Evolutionary conservation across 768 basidiomycete species (phyloP).

Genomic region (Russula emetica): DNA sequence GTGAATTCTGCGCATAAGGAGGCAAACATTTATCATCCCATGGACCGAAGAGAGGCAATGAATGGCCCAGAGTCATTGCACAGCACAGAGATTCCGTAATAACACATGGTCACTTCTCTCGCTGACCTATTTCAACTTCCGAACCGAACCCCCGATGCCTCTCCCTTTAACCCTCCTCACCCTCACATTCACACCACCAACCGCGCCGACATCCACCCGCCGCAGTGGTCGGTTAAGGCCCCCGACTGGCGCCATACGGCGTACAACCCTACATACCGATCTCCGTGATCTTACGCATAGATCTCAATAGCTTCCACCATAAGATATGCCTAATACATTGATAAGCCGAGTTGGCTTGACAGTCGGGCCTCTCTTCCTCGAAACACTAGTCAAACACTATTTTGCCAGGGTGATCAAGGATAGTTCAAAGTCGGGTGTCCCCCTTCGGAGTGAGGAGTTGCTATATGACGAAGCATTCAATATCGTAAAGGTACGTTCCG

Average conservation of each 20-base stretch:
- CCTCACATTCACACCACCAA: background rate
- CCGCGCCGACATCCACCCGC: background rate
- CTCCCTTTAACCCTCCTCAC: background rate
- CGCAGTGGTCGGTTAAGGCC: background rate
- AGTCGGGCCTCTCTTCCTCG: conserved; percentile 68
- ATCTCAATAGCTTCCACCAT: background rate
- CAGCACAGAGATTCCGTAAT: no score
- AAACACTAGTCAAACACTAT: conserved; percentile 83
- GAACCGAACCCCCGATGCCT: background rate
- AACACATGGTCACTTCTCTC: no score
- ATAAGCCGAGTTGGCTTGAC: conserved; percentile 58
- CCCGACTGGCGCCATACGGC: background rate
- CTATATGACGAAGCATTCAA: conserved; percentile 78
- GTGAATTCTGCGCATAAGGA: no score
- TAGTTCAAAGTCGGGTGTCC: conserved; percentile 6
- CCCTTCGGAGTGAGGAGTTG: conserved; percentile 64
- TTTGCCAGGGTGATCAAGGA: conserved; percentile 49
- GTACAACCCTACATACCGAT: background rate
- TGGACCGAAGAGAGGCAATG: no score
- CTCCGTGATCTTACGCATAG: background rate
- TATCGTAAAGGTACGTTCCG: conserved; percentile 57
- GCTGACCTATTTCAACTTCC: background rate
- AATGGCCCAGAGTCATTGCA: no score
- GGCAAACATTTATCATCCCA: no score
- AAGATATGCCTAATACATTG: conserved; percentile 45